Evolutionary conservation across 2,329 filamentous ascomycete species (phyloP).

Genomic region (Aspergillus sp.): DNA sequence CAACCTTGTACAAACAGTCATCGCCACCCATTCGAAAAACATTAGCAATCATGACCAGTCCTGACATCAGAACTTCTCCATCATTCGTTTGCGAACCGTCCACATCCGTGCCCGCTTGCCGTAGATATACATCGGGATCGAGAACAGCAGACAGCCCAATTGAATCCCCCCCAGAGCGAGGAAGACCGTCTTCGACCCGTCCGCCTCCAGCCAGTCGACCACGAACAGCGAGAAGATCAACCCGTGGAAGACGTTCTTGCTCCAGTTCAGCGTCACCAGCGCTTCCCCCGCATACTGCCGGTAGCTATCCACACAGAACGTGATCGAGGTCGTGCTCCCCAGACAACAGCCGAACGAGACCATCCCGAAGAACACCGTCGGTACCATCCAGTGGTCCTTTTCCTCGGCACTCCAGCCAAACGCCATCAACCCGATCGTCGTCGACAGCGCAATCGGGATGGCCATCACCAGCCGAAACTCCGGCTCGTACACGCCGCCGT

Average conservation of each 20-base stretch:
- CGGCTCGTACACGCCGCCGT: constrained; percentile 92
- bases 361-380: constrained; percentile 87
- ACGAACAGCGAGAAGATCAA: constrained; percentile 87
- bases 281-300: constrained; percentile 91
- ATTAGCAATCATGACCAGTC: neutral
- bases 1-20: too few relatives aligned
- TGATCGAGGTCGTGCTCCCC: constrained; percentile 87
- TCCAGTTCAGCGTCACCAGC: constrained; percentile 88
- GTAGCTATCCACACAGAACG: constrained; percentile 91
- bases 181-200: constrained; percentile 76
- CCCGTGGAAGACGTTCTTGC: constrained; percentile 91
- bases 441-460: constrained; percentile 72
- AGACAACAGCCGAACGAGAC: constrained; percentile 90
- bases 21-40: neutral
- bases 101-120: constrained; percentile 91
- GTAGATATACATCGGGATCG: constrained; percentile 91
- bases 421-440: constrained; percentile 83
- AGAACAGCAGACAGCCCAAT: constrained; percentile 67
- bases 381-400: constrained; percentile 80
- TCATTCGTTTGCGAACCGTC: constrained; percentile 81
- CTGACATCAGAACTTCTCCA: constrained; percentile 64
- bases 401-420: constrained; percentile 89
- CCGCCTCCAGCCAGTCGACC: constrained; percentile 72
- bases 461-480: constrained; percentile 92
- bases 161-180: constrained; percentile 84